Evolutionary conservation across 208 protist species (phyloP), one percentile per base, ranked within the genome.

Genomic region (Strigomonas culicis): DNA sequence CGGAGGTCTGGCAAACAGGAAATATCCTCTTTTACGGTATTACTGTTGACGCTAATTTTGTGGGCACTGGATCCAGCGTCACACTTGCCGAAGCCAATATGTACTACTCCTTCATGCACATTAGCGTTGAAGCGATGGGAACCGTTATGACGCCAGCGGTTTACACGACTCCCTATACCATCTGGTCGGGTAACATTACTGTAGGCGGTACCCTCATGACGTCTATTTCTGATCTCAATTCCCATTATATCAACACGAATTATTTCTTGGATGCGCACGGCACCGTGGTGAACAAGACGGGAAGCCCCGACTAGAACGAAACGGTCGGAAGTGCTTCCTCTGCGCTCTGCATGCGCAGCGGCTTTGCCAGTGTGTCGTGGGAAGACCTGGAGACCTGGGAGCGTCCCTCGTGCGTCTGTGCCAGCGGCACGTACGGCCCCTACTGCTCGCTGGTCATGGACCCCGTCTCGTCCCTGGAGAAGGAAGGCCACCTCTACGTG

Each of bases 161-260:
- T 30, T 10, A 13, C 17, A 22, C 17, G 11, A 55, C 17, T 13
- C 41, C 41, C 15, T 13, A 10, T 55, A 22, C 49, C 11, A 55
- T 55, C 13, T 55, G 25, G n/a, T 13, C n/a, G 24, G 49, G 49
- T 30, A 55, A 55, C 49, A 55, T 55, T 22, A 55, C 49, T 30
- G 10, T 55, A 8, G 25, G 25, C 49, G 49, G 49, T 30, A 55
- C 8, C 17, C n/a, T 24, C n/a, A 55, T 21, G 17, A 19, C 49
- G 25, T 13, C 17, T 10, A 21, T 22, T 19, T 13, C 41, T 19
- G 11, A 55, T 13, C 27, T 30, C 24, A 21, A 55, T 30, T 30
- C 13, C 8, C 24, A 30, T 10, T 30, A 55, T 8, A 21, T 55
- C 13, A 55, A 55, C 49, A 30, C 17, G 17, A 24, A 13, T 10